phyloP scores from a whole-genome alignment of 805 yeast genomes.

The Saturnispora halmiae region DNA sequence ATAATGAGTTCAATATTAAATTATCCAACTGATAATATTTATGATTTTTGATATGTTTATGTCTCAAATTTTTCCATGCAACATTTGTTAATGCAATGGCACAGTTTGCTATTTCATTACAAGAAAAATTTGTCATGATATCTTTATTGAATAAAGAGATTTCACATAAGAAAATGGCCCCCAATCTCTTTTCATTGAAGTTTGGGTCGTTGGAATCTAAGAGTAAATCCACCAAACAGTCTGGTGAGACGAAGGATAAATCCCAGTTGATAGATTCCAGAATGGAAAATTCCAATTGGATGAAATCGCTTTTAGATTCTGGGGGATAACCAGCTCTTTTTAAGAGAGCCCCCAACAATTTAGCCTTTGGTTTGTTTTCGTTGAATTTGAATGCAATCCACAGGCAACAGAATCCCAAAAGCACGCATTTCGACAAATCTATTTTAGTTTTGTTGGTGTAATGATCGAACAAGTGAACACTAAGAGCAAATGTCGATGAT shows the following conservation, averaged over 20 bases:
- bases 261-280: constrained; percentile 58
- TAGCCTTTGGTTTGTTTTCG: constrained; percentile 48
- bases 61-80: constrained; percentile 35
- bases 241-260: constrained; percentile 52
- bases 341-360: constrained; percentile 24
- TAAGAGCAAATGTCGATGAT: constrained; percentile 30
- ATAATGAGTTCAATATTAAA: constrained; percentile 19
- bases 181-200: constrained; percentile 41
- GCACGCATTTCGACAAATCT: constrained; percentile 29
- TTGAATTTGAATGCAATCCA: constrained; percentile 38
- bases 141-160: constrained; percentile 54
- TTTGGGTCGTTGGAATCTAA: constrained; percentile 29
- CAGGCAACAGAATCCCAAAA: constrained; percentile 36
- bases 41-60: constrained; percentile 25
- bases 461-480: constrained; percentile 32
- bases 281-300: constrained; percentile 62
- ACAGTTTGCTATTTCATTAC: constrained; percentile 42
- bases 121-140: constrained; percentile 41
- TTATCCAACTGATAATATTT: constrained; percentile 26
- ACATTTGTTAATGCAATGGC: constrained; percentile 39
- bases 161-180: constrained; percentile 58
- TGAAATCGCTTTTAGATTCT: constrained; percentile 27
- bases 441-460: constrained; percentile 30
- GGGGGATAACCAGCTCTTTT: constrained; percentile 25
- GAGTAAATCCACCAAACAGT: constrained; percentile 51